Conservation (phyloP, 352 stramenopile species). For the Phytophthora tubulina region DNA sequence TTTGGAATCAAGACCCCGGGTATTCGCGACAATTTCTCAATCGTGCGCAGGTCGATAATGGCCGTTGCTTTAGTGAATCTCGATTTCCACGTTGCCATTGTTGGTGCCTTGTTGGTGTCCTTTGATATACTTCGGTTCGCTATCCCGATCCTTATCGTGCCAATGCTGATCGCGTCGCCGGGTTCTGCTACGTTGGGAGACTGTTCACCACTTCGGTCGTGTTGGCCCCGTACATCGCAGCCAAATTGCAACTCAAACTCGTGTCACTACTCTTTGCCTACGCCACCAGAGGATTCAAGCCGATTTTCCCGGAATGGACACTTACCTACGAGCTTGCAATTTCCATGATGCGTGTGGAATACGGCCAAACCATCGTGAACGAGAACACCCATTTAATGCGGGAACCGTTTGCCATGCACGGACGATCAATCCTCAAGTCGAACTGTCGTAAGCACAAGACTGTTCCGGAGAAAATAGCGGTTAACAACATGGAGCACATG, state of each 20-base stretch:
- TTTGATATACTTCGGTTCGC: conserved; percentile 1
- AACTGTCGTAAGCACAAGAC: conserved; percentile 35
- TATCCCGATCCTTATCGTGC: background rate
- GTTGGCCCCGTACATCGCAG: conserved; percentile 31
- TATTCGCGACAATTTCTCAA: background rate
- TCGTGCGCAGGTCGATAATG: no score
- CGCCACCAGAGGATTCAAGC: conserved; percentile 33
- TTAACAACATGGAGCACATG: conserved; percentile 52
- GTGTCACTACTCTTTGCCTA: conserved; percentile 16
- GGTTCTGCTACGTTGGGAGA: conserved; percentile 31
- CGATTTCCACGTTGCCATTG: background rate
- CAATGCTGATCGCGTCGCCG: conserved; percentile 15
- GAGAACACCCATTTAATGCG: conserved; percentile 42
- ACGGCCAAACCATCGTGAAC: conserved; percentile 39
- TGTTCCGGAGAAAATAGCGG: conserved; percentile 29
- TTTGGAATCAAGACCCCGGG: background rate
- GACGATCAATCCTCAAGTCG: conserved; percentile 35
- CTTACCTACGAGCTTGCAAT: conserved; percentile 46
- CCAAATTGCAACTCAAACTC: conserved; percentile 40
- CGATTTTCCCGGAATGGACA: conserved; percentile 49
- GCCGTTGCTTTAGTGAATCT: background rate
- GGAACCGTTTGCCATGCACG: conserved; percentile 32
- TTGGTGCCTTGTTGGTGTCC: background rate
- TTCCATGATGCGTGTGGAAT: conserved; percentile 45
- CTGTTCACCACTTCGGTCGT: conserved; percentile 32